These are phyloP conservation scores for Bombardia bombarda DNA, from an alignment of 495 filamentous ascomycete species.

Conservation along the genomic window DNA sequence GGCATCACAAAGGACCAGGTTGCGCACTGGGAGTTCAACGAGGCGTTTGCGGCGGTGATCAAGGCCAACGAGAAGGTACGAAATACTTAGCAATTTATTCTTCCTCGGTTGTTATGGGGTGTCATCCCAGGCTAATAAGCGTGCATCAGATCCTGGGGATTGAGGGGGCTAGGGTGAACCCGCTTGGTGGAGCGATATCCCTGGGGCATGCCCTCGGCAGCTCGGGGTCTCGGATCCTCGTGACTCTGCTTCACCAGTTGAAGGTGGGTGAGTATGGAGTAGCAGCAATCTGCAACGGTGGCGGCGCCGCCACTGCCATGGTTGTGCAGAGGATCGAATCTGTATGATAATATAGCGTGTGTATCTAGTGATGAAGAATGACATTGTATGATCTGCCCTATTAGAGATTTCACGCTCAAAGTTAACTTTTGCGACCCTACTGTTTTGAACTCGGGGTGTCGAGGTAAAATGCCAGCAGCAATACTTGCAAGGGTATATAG, in stretches of 20 bases:
- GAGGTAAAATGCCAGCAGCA: too few relatives aligned
- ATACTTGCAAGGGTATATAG: too few relatives aligned
- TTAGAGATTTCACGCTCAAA: too few relatives aligned
- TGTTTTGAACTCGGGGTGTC: too few relatives aligned
- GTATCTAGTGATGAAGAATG: too few relatives aligned
- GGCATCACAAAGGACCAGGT: constrained; percentile 86
- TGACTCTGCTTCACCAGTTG: constrained; percentile 82
- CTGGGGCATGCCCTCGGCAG: constrained; percentile 93
- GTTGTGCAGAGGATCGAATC: constrained; percentile 81
- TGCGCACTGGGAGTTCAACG: constrained; percentile 95
- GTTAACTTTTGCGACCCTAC: too few relatives aligned
- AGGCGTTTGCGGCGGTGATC: constrained; percentile 94
- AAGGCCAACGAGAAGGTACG: constrained; percentile 84
- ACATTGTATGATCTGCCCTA: too few relatives aligned
- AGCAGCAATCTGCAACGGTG: constrained; percentile 95
- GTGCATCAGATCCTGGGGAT: constrained; percentile 62
- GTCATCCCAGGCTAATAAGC: constrained; percentile 16
- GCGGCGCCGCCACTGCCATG: constrained; percentile 83
- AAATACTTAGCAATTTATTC: too few relatives aligned
- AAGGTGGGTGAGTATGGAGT: constrained; percentile 88
- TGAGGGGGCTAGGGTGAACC: constrained; percentile 71
- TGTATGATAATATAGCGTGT: constrained; percentile 42
- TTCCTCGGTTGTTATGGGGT: too few relatives aligned
- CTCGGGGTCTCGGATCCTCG: constrained; percentile 87
- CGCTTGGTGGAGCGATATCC: constrained; percentile 83